These are phyloP conservation scores for Scleromitrula shiraiana DNA, from an alignment of 2,329 filamentous ascomycete genomes.

Conservation along the genomic window DNA sequence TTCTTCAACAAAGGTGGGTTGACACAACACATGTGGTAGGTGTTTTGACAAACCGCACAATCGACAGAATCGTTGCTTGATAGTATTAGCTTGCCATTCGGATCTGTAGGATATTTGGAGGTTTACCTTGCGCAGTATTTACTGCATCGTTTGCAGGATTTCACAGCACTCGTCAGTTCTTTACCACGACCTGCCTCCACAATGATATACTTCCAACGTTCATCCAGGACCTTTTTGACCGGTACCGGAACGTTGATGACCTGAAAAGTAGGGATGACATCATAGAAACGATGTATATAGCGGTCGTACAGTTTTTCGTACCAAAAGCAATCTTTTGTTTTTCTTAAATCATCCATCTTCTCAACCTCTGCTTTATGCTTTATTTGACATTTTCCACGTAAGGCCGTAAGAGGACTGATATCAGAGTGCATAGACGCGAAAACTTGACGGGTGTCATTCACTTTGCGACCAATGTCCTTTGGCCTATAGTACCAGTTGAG, in stretches of 20 bases:
- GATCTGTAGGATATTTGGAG: not conserved
- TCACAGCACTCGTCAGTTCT: slow-evolving; percentile 91
- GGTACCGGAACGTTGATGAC: slow-evolving; percentile 95
- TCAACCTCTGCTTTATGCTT: slow-evolving; percentile 79
- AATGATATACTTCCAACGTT: slow-evolving; percentile 93
- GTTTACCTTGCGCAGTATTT: slow-evolving; percentile 87
- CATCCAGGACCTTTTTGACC: slow-evolving; percentile 91
- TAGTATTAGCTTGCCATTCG: slow-evolving; percentile 4
- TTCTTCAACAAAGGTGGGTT: slow-evolving; percentile 88
- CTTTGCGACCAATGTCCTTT: slow-evolving; percentile 88
- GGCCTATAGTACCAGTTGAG: slow-evolving; percentile 99
- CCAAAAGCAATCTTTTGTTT: slow-evolving; percentile 83
- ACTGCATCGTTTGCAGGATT: slow-evolving; percentile 88
- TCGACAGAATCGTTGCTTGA: slow-evolving; percentile 85
- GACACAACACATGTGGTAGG: slow-evolving; percentile 98
- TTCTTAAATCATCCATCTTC: slow-evolving; percentile 76
- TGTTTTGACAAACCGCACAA: slow-evolving; percentile 88
- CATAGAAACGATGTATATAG: slow-evolving; percentile 97
- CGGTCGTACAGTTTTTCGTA: slow-evolving; percentile 96
- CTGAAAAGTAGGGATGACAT: slow-evolving; percentile 82
- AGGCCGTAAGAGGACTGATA: slow-evolving; percentile 80
- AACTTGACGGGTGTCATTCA: slow-evolving; percentile 81
- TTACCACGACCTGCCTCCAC: slow-evolving; percentile 91
- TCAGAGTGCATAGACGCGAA: slow-evolving; percentile 99
- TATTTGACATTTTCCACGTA: slow-evolving; percentile 91